A percentile compares a stretch with the other conserved stretches of the same genome.
Conservation (phyloP, 495 filamentous ascomycete genomes). For the Pyrenula massariospora region DNA sequence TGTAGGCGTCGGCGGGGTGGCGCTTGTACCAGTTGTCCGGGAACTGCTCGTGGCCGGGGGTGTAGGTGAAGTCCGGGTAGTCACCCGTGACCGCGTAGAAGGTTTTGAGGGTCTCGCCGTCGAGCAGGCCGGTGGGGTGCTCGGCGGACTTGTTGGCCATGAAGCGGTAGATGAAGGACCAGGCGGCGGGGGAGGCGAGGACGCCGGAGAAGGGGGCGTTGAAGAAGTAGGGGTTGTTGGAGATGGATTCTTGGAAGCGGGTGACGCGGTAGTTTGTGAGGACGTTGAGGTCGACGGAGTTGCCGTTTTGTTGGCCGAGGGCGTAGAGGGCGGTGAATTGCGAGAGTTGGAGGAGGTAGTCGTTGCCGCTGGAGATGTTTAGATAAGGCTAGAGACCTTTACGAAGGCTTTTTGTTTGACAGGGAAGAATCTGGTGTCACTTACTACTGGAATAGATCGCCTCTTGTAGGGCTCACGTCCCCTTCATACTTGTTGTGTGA, state of each 20-base stretch:
- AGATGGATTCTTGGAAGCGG: constrained; percentile 33
- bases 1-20: constrained; percentile 28
- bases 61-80: constrained; percentile 21
- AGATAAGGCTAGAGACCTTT: too few species aligned
- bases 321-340: constrained; percentile 19
- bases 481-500: constrained; percentile 17
- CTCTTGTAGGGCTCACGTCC: constrained; percentile 4
- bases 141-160: neutral
- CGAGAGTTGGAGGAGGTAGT: constrained; percentile 14
- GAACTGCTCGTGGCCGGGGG: constrained; percentile 37
- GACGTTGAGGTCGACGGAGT: constrained; percentile 9
- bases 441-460: neutral
- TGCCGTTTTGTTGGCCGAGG: constrained; percentile 6
- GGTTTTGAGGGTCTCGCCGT: constrained; percentile 28
- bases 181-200: constrained; percentile 32
- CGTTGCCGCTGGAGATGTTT: constrained; percentile 12
- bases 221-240: constrained; percentile 41
- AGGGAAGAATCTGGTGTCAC: too few species aligned
- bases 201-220: constrained; percentile 37
- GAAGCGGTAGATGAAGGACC: constrained; percentile 19
- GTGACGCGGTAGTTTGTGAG: constrained; percentile 3
- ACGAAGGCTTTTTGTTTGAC: too few species aligned
- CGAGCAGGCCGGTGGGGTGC: constrained; percentile 10
- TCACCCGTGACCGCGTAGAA: constrained; percentile 33
- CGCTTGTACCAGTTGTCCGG: constrained; percentile 53